phyloP scores from a whole-genome alignment of 345 rosid genomes.

The Salix brachista region DNA sequence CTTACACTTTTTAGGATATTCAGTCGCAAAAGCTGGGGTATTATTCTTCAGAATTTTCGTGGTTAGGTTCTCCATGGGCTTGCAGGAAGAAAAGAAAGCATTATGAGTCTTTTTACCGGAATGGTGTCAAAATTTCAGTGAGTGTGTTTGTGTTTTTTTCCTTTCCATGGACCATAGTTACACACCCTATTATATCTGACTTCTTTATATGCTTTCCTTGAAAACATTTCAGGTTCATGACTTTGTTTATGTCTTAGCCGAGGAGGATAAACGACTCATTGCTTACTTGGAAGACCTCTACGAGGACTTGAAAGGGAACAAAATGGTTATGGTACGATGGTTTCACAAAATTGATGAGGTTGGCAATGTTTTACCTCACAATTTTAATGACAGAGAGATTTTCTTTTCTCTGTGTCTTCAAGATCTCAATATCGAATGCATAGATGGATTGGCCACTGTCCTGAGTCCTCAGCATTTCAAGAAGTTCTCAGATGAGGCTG shows the following conservation, averaged over 20 bases:
- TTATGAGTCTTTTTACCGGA: constrained; percentile 55
- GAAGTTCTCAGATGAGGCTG: constrained; percentile 39
- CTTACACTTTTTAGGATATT: constrained; percentile 23
- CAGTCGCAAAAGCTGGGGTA: constrained; percentile 27
- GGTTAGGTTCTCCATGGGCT: constrained; percentile 70
- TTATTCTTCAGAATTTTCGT: constrained; percentile 29
- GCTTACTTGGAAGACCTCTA: constrained; percentile 81
- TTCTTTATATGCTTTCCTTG: background rate
- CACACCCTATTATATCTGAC: background rate
- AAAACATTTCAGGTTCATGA: constrained; percentile 51
- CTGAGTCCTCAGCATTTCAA: constrained; percentile 68
- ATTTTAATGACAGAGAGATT: constrained; percentile 69
- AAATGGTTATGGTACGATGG: constrained; percentile 83
- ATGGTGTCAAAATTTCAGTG: constrained; percentile 66
- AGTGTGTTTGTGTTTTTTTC: constrained; percentile 18
- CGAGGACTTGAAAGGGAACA: constrained; percentile 64
- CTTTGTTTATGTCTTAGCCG: constrained; percentile 74
- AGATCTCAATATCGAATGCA: constrained; percentile 83
- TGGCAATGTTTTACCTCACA: constrained; percentile 55
- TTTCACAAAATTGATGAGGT: constrained; percentile 91
- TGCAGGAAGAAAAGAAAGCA: constrained; percentile 57
- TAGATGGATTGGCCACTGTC: constrained; percentile 81
- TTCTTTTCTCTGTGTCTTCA: constrained; percentile 79
- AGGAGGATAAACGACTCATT: constrained; percentile 63
- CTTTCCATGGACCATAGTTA: background rate